phyloP scores from a whole-genome alignment of 2,329 filamentous ascomycete species.

The Pseudogymnoascus sp. region DNA sequence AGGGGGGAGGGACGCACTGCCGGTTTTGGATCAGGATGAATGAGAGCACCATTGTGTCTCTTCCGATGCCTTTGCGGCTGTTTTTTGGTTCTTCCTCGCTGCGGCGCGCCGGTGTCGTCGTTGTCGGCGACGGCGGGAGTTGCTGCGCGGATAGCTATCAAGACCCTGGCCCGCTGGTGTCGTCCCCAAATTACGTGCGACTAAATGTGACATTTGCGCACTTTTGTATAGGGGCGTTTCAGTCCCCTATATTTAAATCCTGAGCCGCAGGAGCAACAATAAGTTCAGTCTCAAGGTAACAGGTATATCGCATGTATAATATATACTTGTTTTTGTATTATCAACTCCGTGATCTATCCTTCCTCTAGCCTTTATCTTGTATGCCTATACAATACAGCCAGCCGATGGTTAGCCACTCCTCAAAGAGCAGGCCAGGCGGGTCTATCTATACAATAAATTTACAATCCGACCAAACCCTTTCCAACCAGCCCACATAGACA shows the following conservation, averaged over 20 bases:
- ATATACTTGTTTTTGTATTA: neutral
- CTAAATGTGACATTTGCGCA: neutral
- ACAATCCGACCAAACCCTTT: neutral
- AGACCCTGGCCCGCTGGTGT: neutral
- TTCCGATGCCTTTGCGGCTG: neutral
- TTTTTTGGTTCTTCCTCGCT: neutral
- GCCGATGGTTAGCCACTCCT: neutral
- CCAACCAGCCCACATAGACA: neutral
- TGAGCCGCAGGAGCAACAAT: neutral
- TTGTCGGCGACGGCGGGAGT: neutral
- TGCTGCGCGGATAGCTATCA: constrained; percentile 1
- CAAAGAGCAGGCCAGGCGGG: constrained; percentile 3
- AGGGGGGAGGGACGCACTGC: constrained; percentile 48
- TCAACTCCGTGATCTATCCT: neutral
- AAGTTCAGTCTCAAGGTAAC: too few relatives aligned
- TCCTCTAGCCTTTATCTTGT: constrained; percentile 5
- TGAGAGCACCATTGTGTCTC: constrained; percentile 53
- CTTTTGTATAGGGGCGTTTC: neutral
- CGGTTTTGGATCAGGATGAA: constrained; percentile 88
- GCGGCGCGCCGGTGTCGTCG: neutral
- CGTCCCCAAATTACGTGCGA: neutral
- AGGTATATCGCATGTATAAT: neutral
- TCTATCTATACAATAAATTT: constrained; percentile 8
- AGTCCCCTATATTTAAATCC: neutral
- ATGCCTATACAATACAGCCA: constrained; percentile 3